Percentiles rank a stretch among this genome's conserved stretches.
Evolutionary conservation across 2,329 filamentous ascomycete genomes (phyloP).

Genomic region (Huntiella moniliformis): DNA sequence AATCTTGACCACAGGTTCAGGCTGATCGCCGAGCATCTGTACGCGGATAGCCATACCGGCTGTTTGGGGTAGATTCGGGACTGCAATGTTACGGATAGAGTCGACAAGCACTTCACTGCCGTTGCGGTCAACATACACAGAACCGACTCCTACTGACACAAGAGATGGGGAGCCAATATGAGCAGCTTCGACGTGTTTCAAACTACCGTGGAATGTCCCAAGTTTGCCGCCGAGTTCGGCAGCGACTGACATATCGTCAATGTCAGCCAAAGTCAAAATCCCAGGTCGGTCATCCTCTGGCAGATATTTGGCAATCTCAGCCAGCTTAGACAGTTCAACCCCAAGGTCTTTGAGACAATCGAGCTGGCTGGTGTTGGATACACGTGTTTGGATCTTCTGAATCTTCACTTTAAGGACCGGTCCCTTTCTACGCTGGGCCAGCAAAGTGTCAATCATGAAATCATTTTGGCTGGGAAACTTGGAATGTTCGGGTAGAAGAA

Average conservation of each 20-base stretch:
- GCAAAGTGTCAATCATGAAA: conserved; percentile 79
- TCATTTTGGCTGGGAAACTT: conserved; percentile 82
- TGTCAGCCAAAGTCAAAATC: conserved; percentile 51
- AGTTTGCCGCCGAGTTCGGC: conserved; percentile 49
- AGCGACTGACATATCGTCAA: conserved; percentile 43
- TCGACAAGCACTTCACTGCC: conserved; percentile 52
- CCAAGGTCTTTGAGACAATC: conserved; percentile 50
- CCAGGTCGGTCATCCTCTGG: conserved; percentile 91
- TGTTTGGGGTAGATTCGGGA: conserved; percentile 15
- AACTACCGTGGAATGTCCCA: conserved; percentile 40
- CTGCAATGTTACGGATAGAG: conserved; percentile 19
- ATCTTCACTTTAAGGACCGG: conserved; percentile 57
- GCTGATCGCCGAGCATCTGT: conserved; percentile 80
- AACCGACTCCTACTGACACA: conserved; percentile 55
- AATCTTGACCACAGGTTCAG: conserved; percentile 76
- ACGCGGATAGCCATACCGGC: conserved; percentile 52
- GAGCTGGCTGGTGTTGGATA: conserved; percentile 47
- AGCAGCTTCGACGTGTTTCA: conserved; percentile 48
- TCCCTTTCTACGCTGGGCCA: conserved; percentile 73
- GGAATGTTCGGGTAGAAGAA: conserved; percentile 82
- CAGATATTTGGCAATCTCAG: conserved; percentile 80
- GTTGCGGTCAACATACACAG: conserved; percentile 44
- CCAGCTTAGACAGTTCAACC: conserved; percentile 63
- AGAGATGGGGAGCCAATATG: conserved; percentile 76
- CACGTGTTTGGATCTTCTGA: conserved; percentile 40